Evolutionary conservation across 1,139 yeast species (phyloP), one percentile per base, ranked within the genome.

Genomic region (Magnusiomyces ingens): DNA sequence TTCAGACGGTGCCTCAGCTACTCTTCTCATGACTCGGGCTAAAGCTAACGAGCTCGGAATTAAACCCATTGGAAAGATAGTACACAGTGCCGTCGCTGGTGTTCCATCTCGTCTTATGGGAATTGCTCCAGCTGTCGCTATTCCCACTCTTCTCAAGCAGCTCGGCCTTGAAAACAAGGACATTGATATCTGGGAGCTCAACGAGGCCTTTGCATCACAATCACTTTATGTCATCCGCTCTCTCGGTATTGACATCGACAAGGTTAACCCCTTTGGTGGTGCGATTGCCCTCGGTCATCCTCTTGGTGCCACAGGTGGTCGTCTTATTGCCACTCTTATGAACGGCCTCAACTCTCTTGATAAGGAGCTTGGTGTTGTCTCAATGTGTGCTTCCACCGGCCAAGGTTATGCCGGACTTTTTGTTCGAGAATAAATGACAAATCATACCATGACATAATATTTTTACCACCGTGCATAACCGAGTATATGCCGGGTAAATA

Each of bases 271-370:
- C 12, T 66, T 65, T 57, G 77, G 77, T 44, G 77, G 77, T 36
- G 76, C 77, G 12, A 73, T 73, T 59, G 77, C 77, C 10, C 56
- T 74, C 47, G 76, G 77, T 12, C 77, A 73, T 57, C 75, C 76
- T 40, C 64, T 73, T 47, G 76, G 75, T 17, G 75, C 75, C 17
- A 73, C 75, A 37, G 76, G 76, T 19, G 73, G 70, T 26, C 63
- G 76, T 50, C 62, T 71, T 19, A 61, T 69, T 21, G 64, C 74
- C 5, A 72, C 75, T 1, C 63, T 73, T 52, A 52, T 72, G 49
- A 71, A 72, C 52, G 73, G 72, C 3, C 64, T 73, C 52, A 62
- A 61, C 42, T 65, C 67, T 11, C 63, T 62, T 46, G 65, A 65
- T 40, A 65, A 67, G 35, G 67, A 71, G 53, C 55, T 72, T 2